Base-by-base conservation (phyloP, 495 filamentous ascomycete genomes). In the Penicillium odoratum region DNA sequence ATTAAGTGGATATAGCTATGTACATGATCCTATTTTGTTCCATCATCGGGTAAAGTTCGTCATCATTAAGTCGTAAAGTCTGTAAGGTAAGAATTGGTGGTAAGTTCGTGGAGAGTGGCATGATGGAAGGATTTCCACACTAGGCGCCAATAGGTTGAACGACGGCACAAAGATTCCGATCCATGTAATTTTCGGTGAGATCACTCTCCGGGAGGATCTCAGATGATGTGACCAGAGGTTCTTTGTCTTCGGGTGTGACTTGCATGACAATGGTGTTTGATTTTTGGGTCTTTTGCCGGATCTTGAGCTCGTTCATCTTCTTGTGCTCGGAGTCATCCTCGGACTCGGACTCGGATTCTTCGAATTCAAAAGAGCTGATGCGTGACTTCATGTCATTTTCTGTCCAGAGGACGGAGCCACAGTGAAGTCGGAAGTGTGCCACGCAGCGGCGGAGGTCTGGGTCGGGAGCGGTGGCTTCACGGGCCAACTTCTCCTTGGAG, bases 401-500 rank as follows among this genome's bases (percentile, higher is more conserved):
- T 4, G 73, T 72, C 74, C 70, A 76, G 31, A 69, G 58, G 34
- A 77, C 68, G 0, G 74, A 76, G 44, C 65, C 69, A 50, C 65
- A 66, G 56, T 77, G 74, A 7, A 77, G 61, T 11, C 72, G 71
- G 62, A 74, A 74, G 63, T 77, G 74, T 11, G 64, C 67, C 44
- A 77, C 70, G 46, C 74, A 77, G 60, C 74, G 74, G 42, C 74
- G 73, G 29, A 77, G 74, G 28, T 74, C 65, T 11, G 74, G 74
- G 56, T 77, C 73, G 0, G 73, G 69, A 29, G 73, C 73, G 7
- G 72, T 75, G 45, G 73, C 72, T 64, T 76, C 74, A 18, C 71
- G 70, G 45, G 73, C 67, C 46, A 77, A 61, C 55, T 77, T 77
- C 67, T 74, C 71, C 36, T 71, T 71, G 30, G 74, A 76, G 44